Base-by-base conservation (phyloP, 1,139 yeast species). In the Blastobotrys ciferrii region DNA sequence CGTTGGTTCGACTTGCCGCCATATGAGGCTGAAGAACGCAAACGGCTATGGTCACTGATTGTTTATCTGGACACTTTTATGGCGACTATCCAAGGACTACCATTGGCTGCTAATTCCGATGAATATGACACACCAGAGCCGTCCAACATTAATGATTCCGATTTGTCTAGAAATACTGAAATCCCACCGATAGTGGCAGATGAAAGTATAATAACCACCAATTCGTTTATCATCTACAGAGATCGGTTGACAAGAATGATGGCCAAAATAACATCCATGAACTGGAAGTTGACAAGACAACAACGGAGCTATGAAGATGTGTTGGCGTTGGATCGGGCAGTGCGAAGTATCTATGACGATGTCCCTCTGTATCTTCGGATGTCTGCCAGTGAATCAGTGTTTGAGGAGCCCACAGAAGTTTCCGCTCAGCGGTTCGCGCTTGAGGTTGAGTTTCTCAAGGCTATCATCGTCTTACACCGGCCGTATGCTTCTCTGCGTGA, bases 41-140 rank as follows among this genome's bases (percentile, higher is more conserved):
- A 68, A 19, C 53, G 62, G 32, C 47, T 65, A 20, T 67, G 70
- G 69, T 52, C 61, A 3, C 23, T 56, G 13, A 50, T 65, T 13
- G 54, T 55, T 19, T 56, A 54, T 18, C 43, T 65, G 14, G 70
- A 67, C 44, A 49, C 53, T n/a, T 53, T 55, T 41, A 57, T 56
- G 39, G 58, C 70, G 1, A 50, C 65, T 32, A 51, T 56, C 12
- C 67, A 66, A 38, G 70, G 70, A 1, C 53, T 67, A 30, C 70
- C 70, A 1, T 40, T 62, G 45, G 58, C 60, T 1, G 55, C 64
- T 36, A 57, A 59, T 5, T 40, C 44, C 4, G 56, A 50, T 9
- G 65, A 64, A 13, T 55, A 57, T 40, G 70, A 66, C 47, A 65
- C 58, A n/a, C 53, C 51, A 6, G 54, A 48, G 33, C 67, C 66